Evolutionary conservation across 345 rosid genomes (phyloP).

Genomic region (Gossypium thurberi): DNA sequence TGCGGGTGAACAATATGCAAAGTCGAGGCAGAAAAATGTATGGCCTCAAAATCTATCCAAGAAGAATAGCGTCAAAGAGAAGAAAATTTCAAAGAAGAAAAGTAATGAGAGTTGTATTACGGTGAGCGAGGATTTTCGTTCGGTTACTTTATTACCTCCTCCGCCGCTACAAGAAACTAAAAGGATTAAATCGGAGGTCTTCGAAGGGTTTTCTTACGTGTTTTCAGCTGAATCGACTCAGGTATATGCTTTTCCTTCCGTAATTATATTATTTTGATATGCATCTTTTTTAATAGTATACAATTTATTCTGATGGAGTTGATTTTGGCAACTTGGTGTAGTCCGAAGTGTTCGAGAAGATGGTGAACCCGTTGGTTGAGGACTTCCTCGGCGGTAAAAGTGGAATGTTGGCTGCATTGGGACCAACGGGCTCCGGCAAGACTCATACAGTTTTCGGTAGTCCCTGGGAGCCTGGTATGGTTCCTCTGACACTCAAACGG

Average conservation of each 20-base stretch:
- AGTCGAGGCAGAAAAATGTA: slow-evolving; percentile 38
- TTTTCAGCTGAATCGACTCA: slow-evolving; percentile 62
- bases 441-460: slow-evolving; percentile 83
- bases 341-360: slow-evolving; percentile 59
- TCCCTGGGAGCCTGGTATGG: slow-evolving; percentile 70
- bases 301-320: not conserved
- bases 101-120: slow-evolving; percentile 34
- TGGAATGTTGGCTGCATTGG: slow-evolving; percentile 84
- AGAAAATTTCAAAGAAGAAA: slow-evolving; percentile 27
- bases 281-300: not conserved
- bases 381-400: slow-evolving; percentile 69
- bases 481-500: slow-evolving; percentile 52
- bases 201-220: slow-evolving; percentile 78
- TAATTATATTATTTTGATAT: not conserved
- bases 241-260: slow-evolving; percentile 27
- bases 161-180: slow-evolving; percentile 50
- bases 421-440: slow-evolving; percentile 91
- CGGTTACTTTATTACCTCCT: slow-evolving; percentile 66
- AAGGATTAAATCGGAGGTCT: slow-evolving; percentile 65
- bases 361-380: slow-evolving; percentile 71
- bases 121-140: slow-evolving; percentile 44
- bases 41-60: slow-evolving; percentile 62
- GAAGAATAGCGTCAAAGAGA: slow-evolving; percentile 26
- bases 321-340: slow-evolving; percentile 17
- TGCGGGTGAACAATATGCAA: slow-evolving; percentile 10